Evolutionary conservation across 164 flowering plant species (phyloP), one percentile per base, ranked within the genome.

Genomic region (Berberis thunbergii): DNA sequence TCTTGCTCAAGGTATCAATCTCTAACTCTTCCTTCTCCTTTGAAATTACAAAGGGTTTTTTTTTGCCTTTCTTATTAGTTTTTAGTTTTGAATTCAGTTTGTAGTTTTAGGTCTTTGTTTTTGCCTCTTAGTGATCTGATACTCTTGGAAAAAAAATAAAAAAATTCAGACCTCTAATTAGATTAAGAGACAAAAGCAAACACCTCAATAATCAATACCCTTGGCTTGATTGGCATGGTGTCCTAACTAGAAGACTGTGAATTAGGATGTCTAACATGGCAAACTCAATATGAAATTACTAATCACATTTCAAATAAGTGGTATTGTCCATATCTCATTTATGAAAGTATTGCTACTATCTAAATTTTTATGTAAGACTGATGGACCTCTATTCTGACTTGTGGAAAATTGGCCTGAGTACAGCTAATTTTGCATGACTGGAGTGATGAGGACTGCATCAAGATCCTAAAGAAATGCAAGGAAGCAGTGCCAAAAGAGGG

Each of bases 1-100:
- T 78, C 54, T 64, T 78, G 42, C 66, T 78, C 67, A 76, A 78
- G 79, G 81, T 73, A 43, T 3, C 39, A 54, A 8, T 40, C 11
- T 40, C 11, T 52, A 12, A 10, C n/a, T 52, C 54, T 52, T 52
- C 10, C 54, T 26, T 26, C 26, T 26, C 26, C 26, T 26, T 26
- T 26, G 26, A 26, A 26, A 26, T 26, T 26, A 26, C 26, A 26
- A 26, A 26, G 26, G 26, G 26, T n/a, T 26, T 26, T n/a, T n/a
- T n/a, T 26, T 26, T 26, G 26, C 7, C 7, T 2, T 45, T 58
- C 4, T 41, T 41, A 2, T 58, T 58, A 3, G 2, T 41, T 42
- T 41, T 57, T 10, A 3, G 4, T 9, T 11, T 43, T 42, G 6
- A 59, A 6, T 4, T 7, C n/a, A 1, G 39, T 4, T 41, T 26